Base-by-base conservation (phyloP, 2,329 filamentous ascomycete genomes). In the Aphanoascus verrucosus region DNA sequence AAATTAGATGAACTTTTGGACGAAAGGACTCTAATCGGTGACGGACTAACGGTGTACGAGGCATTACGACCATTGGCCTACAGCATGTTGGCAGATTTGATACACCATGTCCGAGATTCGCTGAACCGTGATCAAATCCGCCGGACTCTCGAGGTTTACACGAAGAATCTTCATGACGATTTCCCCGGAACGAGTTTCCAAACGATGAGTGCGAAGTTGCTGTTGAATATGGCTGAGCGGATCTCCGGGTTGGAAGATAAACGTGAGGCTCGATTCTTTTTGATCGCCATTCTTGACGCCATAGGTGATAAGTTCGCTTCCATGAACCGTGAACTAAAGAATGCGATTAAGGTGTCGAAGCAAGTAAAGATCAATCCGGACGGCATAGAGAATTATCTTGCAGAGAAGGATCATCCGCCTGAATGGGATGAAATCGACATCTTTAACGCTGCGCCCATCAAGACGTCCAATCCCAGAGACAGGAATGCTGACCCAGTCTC, bases 381-480 rank as follows among this genome's bases (percentile, higher is more conserved):
- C 58, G 78, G 82, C 1, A 77, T 80, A 0, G 93, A 97, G 60
- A 85, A 86, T 45, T 94, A 90, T 62, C 80, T 95, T 52, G 87
- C 89, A 1, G 87, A 94, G 53, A 84, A 85, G 65, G 83, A 91
- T 32, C 74, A 81, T 31, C 82, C 82, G 3, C 93, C 93, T 0
- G 89, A 95, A 58, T 98, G 93, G 89, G 94, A 98, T 63, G 90
- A 97, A 69, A 91, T 93, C 40, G 94, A 98, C 68, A 96, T 99
- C 46, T 98, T 97, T 71, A 86, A 81, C 43, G 93, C 93, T 1
- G 93, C 91, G 64, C 94, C 93, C 0, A 97, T 99, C 71, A 96
- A 94, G 71, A 93, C 88, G 0, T 87, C 88, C 0, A 96, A 93
- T 63, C 87, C 89, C 6, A 82, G 90, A 46, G 93, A 98, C 60